Evolutionary conservation across 192 early-diverging fungal genomes (phyloP), one percentile per base, ranked within the genome.

Genomic region (Thoreauomyces humboldtii): DNA sequence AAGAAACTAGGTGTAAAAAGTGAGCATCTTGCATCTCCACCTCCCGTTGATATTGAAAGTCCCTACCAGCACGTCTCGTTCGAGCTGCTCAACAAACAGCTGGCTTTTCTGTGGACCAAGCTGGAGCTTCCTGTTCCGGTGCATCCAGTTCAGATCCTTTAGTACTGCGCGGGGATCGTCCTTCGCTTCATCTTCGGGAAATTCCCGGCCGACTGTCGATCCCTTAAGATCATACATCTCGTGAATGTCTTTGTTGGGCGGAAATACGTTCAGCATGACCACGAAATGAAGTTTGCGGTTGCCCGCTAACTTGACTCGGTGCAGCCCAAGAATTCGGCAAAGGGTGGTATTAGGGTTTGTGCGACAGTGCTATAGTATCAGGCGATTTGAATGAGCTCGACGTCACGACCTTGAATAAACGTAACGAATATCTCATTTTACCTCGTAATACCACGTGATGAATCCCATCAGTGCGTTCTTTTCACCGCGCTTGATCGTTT

Each of bases 201-300:
- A 88, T 38, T 83, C 78, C 46, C 97, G 85, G 1, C 95, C 95
- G 44, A 94, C 77, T 14, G 88, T 88, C 0, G 94, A 98, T 7
- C 97, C 88, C 76, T 99, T 99, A 43, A 99, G 77, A 72, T 99
- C 97, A 65, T 91, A 99, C 41, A 86, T 90, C 67, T 92, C 89
- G 65, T 98, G 94, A 31, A 99, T 94, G 78, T 99, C 94, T 72
- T 91, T 87, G 81, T 96, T 94, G 9, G 93, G 83, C 17, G 97
- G 95, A 67, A 98, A 95, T 11, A 99, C 90, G 72, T 99, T 99
- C 58, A 90, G 92, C 97, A 99, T 99, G 19, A 99, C 94, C 7
- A 99, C 92, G 79, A 99, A 99, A 77, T 98, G 95, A 45, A 99
- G 91, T 73, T 98, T 97, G 43, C 85, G 78, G 50, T 89, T 89